Evolutionary conservation across 2,329 filamentous ascomycete species (phyloP).

Genomic region (Cladosporium sp.): DNA sequence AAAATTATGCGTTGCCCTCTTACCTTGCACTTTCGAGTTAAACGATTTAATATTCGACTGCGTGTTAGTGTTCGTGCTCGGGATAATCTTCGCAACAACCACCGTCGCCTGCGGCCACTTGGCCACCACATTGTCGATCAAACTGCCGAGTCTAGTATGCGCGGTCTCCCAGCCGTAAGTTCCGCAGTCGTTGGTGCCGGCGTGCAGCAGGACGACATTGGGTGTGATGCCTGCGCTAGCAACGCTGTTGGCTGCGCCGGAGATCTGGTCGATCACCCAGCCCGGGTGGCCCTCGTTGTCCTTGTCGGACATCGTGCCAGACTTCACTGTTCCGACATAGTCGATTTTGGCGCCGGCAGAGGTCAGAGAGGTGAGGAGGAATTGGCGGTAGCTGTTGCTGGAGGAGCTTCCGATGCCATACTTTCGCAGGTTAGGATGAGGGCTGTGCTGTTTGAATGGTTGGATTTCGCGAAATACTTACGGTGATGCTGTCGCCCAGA

Average conservation of each 20-base stretch:
- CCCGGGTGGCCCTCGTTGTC: slow-evolving; percentile 15
- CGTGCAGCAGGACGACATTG: slow-evolving; percentile 14
- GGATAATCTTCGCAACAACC: slow-evolving; percentile 12
- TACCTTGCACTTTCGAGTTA: slow-evolving; percentile 8
- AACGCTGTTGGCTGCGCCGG: slow-evolving; percentile 4
- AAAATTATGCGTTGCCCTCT: background rate
- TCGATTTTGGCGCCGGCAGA: slow-evolving; percentile 11
- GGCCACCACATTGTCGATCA: slow-evolving; percentile 13
- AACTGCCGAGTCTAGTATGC: slow-evolving; percentile 1
- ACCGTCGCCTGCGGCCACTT: slow-evolving; percentile 13
- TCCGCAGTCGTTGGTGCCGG: slow-evolving; percentile 14
- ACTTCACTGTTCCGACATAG: slow-evolving; percentile 9
- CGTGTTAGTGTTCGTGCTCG: background rate
- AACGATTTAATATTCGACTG: background rate
- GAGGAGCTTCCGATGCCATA: slow-evolving; percentile 6
- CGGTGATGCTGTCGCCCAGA: slow-evolving; percentile 11
- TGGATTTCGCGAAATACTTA: background rate
- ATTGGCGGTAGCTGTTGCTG: slow-evolving; percentile 15
- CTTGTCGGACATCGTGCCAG: slow-evolving; percentile 14
- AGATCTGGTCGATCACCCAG: slow-evolving; percentile 15
- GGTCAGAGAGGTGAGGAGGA: slow-evolving; percentile 6
- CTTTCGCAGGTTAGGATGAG: background rate
- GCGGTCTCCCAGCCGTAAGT: slow-evolving; percentile 8
- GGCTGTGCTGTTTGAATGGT: background rate
- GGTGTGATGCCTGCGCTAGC: background rate